phyloP scores from a whole-genome alignment of 192 early-diverging fungal genomes.

The Glomus cerebriforme region DNA sequence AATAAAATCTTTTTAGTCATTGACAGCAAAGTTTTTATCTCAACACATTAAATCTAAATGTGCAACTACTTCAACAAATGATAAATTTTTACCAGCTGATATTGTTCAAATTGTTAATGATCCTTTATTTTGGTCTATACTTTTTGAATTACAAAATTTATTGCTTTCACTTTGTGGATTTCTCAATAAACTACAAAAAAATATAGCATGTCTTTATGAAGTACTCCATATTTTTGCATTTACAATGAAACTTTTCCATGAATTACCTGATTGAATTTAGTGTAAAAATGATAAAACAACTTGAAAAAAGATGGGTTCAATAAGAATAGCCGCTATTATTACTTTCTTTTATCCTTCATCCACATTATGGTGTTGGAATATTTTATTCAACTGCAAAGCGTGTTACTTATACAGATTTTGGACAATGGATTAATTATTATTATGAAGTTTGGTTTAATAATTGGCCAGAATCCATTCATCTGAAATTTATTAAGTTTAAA shows the following conservation, averaged over 20 bases:
- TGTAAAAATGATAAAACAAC: neutral
- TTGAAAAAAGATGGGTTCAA: neutral
- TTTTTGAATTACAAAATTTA: neutral
- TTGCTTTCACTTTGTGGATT: neutral
- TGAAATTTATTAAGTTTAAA: constrained; percentile 4
- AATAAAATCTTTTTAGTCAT: neutral
- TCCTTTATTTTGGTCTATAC: neutral
- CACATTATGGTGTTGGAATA: neutral
- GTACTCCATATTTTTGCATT: neutral
- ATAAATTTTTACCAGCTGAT: neutral
- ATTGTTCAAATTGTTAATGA: neutral
- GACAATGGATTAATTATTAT: constrained; percentile 12
- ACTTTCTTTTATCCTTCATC: neutral
- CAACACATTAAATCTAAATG: neutral
- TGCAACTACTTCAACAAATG: no score
- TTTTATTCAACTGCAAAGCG: neutral
- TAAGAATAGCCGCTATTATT: neutral
- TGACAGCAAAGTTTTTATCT: neutral
- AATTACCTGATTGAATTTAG: neutral
- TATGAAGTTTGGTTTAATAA: constrained; percentile 11
- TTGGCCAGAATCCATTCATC: neutral
- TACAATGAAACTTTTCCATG: no score
- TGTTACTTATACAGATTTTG: neutral
- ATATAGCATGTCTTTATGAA: neutral
- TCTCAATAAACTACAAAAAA: neutral